Evolutionary conservation across 305 asterid species (phyloP), one percentile per base, ranked within the genome.

Genomic region (Nicotiana rustica): DNA sequence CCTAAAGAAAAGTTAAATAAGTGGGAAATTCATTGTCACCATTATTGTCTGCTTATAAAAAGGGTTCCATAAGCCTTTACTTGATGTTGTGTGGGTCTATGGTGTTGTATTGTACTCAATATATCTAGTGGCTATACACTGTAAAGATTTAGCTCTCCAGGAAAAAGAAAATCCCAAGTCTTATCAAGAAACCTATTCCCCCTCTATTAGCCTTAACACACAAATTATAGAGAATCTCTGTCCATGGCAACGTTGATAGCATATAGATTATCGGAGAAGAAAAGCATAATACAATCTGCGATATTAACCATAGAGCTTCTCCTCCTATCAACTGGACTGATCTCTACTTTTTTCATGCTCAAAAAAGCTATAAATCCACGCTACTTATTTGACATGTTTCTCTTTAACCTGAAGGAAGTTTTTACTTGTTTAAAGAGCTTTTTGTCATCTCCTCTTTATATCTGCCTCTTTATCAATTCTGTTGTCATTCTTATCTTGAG

Each of bases 401-500:
- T 80, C 17, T 18, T 83, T 10, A 52, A 31, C 18, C 38, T 88
- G 38, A 52, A 19, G 35, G 83, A 79, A 41, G 65, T 67, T 49
- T 79, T 47, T 13, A 61, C 35, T 21, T 81, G 4, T 15, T 81
- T 36, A 25, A 85, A 69, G 66, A 29, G 59, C 56, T 71, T 83
- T 1, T 80, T 66, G 52, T 81, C 90, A 2, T 87, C 91, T 41
- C 82, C 81, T 0, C 68, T 87, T 31, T 81, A 49, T 68, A 85
- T 79, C 3, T 47, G 47, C 44, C n/a, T 85, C 12, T 49, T 83
- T 70, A 80, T 85, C 82, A 69, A 85, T 68, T 82, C 79, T n/a
- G 69, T 83, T 49, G 84, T 89, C 33, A 36, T 85, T 36, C 83
- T 89, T 60, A 86, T 89, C 29, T 69, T 15, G 5, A 84, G 87